Base-by-base conservation (phyloP, 2,329 filamentous ascomycete genomes). In the Colletotrichum sp. region DNA sequence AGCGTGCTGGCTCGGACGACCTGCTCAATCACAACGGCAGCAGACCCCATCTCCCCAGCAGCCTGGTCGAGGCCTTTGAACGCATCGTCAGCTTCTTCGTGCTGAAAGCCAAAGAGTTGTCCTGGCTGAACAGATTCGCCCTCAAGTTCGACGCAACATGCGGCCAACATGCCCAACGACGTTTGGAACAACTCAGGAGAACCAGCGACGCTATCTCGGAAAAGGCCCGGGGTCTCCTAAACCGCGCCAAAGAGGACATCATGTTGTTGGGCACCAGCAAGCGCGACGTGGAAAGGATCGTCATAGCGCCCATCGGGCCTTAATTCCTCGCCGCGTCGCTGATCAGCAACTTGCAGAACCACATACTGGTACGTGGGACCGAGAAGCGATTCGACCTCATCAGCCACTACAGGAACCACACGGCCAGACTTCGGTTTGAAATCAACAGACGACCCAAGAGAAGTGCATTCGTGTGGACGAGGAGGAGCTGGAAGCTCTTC, bases 401-500 rank as follows among this genome's bases (percentile, higher is more conserved):
- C 65, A 69, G 39, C 8, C 48, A 78, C 18, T 79, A 78, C 32
- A 56, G 61, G 7, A 62, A 25, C 22, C 61, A 62, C 30, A 52
- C 36, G 18, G 34, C 58, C 16, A 61, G n/a, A 25, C 75, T 79
- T 4, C 71, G 72, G 4, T 73, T 77, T 48, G 36, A 77, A 9
- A 75, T 74, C 10, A 74, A 61, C 27, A 66, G 70, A 18, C 68
- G 74, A 12, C 78, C 78, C 16, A 74, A 76, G 32, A 52, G 76
- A 12, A 60, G 68, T 4, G 62, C 77, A 6, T 80, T 80, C 56
- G 67, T 79, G 3, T 71, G 78, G 52, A 79, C 15, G 70, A 78
- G n/a, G 78, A 80, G 48, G 77, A 80, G 73, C 56, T 79, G 13
- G 68, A 74, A 15, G 78, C 78, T 8, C 36, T 79, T 27, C 56